Base-by-base conservation (phyloP, 441 rosid genomes). In the Manihot esculenta region DNA sequence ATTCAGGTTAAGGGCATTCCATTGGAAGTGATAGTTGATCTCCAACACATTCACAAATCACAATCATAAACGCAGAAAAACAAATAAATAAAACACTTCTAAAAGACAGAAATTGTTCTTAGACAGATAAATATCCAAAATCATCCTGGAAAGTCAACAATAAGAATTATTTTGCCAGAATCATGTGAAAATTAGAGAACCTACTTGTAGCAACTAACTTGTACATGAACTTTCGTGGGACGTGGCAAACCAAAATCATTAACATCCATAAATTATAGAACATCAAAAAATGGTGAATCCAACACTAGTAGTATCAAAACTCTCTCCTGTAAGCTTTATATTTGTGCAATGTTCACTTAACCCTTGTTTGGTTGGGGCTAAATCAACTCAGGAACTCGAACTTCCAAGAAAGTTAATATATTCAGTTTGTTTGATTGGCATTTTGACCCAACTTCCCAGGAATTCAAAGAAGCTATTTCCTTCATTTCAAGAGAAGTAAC, bases 121-220 rank as follows among this genome's bases (percentile, higher is more conserved):
- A 5, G 18, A 27, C 62, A 18, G 27, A 20, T 48, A 18, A 7
- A 42, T 45, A 41, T 13, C n/a, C 54, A 41, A 21, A 41, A 18
- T 53, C 62, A 4, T 26, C 14, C 53, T 14, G 18, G 26, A 51
- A 64, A 2, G 5, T 54, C 26, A 54, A 54, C 13, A 38, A 23
- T 33, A 48, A 12, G 62, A 59, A 60, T 60, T 26, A 24, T 66
- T 20, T 55, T 72, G 64, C 58, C 23, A 58, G 23, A 55, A 51
- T 51, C 10, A 26, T 71, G 60, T 3, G 5, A 62, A 26, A 23
- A 51, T 21, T 10, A 41, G 18, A n/a, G 35, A 14, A 54, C 15
- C 13, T 14, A 17, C 10, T 33, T 71, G 42, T 12, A 21, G 51
- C 24, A 48, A 20, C 10, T 5, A n/a, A 17, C 15, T 3, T 27